Base-by-base conservation (phyloP, 2,329 filamentous ascomycete species). In the Aspergillus amoenus region DNA sequence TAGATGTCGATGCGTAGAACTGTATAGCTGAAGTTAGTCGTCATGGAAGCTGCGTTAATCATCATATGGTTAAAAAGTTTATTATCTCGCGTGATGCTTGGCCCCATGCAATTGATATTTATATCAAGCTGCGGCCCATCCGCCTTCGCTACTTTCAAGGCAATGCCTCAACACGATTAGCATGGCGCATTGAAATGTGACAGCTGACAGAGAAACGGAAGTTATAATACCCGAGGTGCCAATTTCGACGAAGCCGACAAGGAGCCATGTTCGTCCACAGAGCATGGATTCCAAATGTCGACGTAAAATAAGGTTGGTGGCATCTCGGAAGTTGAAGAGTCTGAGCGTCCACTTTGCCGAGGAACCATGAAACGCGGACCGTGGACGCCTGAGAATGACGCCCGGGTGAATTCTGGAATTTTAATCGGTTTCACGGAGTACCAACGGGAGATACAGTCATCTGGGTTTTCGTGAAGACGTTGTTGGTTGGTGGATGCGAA, bases 261-360 rank as follows among this genome's bases (percentile, higher is more conserved):
- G 21, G 11, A n/a, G 40, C 30, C 17, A 37, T 52, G 30, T 9
- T 34, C 17, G 11, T 37, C 18, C 49, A 21, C 37, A 27, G 21
- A 30, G 18, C 43, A 41, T 21, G 9, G 22, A 17, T 32, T 3
- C 46, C 17, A 13, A 12, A 18, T 17, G 27, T 11, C 44, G 6
- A 17, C n/a, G 15, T 9, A 22, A 12, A 40, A 40, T 30, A 52
- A 45, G 48, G 43, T 52, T 57, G 55, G 43, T 52, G 48, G 48
- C 41, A 32, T 39, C 34, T 52, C 55, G 13, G 43, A 32, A 41
- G 52, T 43, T 41, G 30, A 37, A 44, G 27, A 45, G 43, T 22
- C 18, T 42, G 34, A 56, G 46, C 41, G 30, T n/a, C 41, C 51
- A 27, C 42, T 47, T 34, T 46, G 41, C 43, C 55, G 48, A 47